Conservation (phyloP, 495 filamentous ascomycete genomes). For the Aspergillus taichungensis region DNA sequence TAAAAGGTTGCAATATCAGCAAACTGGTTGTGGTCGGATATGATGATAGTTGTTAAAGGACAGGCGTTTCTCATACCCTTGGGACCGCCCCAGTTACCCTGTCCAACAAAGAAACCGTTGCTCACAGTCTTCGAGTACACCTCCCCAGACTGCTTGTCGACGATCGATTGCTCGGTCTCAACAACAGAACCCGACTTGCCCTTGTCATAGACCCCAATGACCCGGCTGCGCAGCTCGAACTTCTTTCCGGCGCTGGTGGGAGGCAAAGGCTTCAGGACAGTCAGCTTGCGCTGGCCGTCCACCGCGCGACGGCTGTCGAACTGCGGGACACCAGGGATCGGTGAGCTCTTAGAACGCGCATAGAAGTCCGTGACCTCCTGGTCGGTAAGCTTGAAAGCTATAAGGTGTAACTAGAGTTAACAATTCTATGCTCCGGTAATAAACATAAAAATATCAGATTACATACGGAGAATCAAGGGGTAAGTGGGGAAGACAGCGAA, state of each 20-base stretch:
- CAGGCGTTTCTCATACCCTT: slow-evolving; percentile 45
- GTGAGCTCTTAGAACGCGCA: slow-evolving; percentile 43
- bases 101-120: slow-evolving; percentile 70
- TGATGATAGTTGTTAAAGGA: too few species aligned
- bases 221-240: slow-evolving; percentile 71
- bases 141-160: slow-evolving; percentile 60
- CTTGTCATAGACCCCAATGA: slow-evolving; percentile 87
- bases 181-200: slow-evolving; percentile 75
- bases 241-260: slow-evolving; percentile 57
- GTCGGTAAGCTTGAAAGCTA: slow-evolving; percentile 71
- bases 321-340: slow-evolving; percentile 68
- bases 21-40: too few species aligned
- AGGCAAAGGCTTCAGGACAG: slow-evolving; percentile 70
- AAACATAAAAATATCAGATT: not conserved
- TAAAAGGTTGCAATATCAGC: slow-evolving; percentile 9
- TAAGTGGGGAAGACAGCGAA: slow-evolving; percentile 86
- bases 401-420: not conserved
- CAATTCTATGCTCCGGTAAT: not conserved
- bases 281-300: slow-evolving; percentile 77
- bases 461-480: slow-evolving; percentile 67
- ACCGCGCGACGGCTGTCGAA: slow-evolving; percentile 69
- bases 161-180: slow-evolving; percentile 69
- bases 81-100: slow-evolving; percentile 86
- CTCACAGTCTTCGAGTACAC: slow-evolving; percentile 60
- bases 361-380: slow-evolving; percentile 86